These are phyloP conservation scores for Rhizopogon salebrosus DNA, from an alignment of 768 basidiomycete species.

Conservation along the genomic window DNA sequence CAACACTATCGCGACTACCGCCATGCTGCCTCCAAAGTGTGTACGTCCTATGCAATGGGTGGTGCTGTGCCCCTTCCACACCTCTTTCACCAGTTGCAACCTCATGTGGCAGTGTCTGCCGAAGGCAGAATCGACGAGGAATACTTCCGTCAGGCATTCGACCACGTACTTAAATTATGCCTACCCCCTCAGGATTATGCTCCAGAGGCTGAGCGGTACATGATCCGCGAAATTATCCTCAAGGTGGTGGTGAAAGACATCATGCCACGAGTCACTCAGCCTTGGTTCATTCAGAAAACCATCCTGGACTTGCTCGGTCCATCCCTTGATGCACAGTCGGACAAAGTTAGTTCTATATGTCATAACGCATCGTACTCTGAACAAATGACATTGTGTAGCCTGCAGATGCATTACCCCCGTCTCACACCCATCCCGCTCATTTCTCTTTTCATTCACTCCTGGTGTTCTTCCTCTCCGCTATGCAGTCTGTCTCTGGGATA, in stretches of 20 bases:
- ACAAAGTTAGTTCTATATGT: conserved; percentile 13
- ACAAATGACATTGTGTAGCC: conserved; percentile 11
- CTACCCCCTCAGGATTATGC: conserved; percentile 77
- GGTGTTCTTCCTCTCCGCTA: conserved; percentile 66
- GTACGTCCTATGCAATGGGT: conserved; percentile 66
- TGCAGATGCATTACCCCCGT: conserved; percentile 17
- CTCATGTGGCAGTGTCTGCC: conserved; percentile 72
- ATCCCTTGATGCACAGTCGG: conserved; percentile 18
- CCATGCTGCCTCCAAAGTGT: conserved; percentile 53
- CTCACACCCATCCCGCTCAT: conserved; percentile 27
- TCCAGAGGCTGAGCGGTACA: conserved; percentile 66
- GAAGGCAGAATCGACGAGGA: conserved; percentile 66
- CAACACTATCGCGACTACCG: conserved; percentile 82
- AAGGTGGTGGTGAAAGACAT: conserved; percentile 69
- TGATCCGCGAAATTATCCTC: conserved; percentile 80
- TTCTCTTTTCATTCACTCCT: conserved; percentile 50
- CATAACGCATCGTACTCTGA: neutral
- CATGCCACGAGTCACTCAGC: conserved; percentile 68
- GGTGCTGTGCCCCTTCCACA: conserved; percentile 56
- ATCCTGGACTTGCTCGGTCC: conserved; percentile 64
- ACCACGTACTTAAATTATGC: conserved; percentile 67
- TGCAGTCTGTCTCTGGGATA: conserved; percentile 66
- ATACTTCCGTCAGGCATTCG: conserved; percentile 76
- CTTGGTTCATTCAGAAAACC: conserved; percentile 83
- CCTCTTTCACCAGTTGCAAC: conserved; percentile 78